phyloP scores from a whole-genome alignment of 2,329 filamentous ascomycete species.

The Sporothrix inflata region DNA sequence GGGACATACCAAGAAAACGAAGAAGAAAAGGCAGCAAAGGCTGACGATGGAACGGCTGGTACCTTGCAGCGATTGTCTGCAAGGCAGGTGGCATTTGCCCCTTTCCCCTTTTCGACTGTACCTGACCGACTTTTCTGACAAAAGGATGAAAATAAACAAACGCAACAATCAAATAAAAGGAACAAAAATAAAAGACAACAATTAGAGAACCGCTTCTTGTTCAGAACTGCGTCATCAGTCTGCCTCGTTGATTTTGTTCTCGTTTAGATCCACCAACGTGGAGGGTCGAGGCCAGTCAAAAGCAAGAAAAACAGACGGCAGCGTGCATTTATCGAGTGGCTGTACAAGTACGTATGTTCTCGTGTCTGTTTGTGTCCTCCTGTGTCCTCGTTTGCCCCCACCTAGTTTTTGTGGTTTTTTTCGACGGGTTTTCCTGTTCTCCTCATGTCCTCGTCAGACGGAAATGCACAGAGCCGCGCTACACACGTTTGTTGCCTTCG shows the following conservation, averaged over 20 bases:
- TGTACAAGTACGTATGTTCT: neutral
- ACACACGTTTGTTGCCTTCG: neutral
- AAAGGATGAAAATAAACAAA: neutral
- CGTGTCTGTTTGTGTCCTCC: neutral
- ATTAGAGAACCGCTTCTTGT: too few species aligned
- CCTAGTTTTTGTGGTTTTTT: neutral
- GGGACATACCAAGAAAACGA: neutral
- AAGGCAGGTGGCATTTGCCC: neutral
- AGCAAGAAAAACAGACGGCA: neutral
- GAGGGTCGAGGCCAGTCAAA: neutral
- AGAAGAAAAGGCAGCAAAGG: neutral
- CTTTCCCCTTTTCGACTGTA: neutral
- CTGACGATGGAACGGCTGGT: neutral
- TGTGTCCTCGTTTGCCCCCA: neutral
- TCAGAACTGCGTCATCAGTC: neutral
- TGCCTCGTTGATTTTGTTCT: neutral
- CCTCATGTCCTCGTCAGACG: constrained; percentile 8
- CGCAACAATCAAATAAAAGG: neutral
- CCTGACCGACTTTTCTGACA: neutral
- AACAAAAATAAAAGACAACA: neutral
- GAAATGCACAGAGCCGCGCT: constrained; percentile 10
- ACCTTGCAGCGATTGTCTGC: neutral
- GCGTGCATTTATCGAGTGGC: constrained; percentile 5
- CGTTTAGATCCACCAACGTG: neutral
- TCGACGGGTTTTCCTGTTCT: neutral